Evolutionary conservation across 176 grass and related monocot genomes (phyloP).

Genomic region (Echinochloa phyllopogon): DNA sequence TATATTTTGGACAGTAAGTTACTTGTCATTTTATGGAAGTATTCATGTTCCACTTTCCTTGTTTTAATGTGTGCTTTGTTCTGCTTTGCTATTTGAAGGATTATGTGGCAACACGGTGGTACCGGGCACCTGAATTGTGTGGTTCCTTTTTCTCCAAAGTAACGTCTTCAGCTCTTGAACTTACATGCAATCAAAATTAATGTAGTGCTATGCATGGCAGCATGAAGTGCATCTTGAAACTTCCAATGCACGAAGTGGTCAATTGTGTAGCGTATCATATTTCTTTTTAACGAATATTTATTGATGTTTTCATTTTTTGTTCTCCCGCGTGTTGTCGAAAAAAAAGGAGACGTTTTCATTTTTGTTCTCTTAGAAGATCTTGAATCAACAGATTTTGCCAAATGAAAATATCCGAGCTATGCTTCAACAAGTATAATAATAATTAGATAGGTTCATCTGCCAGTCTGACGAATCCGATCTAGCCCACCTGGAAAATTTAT

Average conservation of each 20-base stretch:
- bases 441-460: not conserved
- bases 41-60: slow-evolving; percentile 22
- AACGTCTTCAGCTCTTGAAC: slow-evolving; percentile 38
- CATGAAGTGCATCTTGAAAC: not conserved
- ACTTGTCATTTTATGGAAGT: slow-evolving; percentile 25
- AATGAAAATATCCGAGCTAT: slow-evolving; percentile 21
- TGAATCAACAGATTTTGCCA: not conserved
- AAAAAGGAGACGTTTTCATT: not conserved
- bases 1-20: slow-evolving; percentile 96
- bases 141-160: slow-evolving; percentile 98
- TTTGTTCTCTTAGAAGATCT: not conserved
- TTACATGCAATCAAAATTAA: not conserved
- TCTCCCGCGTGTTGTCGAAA: not conserved
- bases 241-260: not conserved
- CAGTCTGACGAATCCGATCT: not conserved
- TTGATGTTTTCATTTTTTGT: not conserved
- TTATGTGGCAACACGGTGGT: slow-evolving; percentile 99
- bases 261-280: not conserved
- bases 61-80: slow-evolving; percentile 28
- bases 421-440: not conserved
- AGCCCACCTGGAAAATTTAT: not conserved
- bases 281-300: not conserved
- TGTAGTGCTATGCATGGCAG: not conserved
- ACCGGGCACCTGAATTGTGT: slow-evolving; percentile 96
- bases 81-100: slow-evolving; percentile 59